Evolutionary conservation across 2,329 filamentous ascomycete genomes (phyloP).

Genomic region (Colletotrichum nymphaeae): DNA sequence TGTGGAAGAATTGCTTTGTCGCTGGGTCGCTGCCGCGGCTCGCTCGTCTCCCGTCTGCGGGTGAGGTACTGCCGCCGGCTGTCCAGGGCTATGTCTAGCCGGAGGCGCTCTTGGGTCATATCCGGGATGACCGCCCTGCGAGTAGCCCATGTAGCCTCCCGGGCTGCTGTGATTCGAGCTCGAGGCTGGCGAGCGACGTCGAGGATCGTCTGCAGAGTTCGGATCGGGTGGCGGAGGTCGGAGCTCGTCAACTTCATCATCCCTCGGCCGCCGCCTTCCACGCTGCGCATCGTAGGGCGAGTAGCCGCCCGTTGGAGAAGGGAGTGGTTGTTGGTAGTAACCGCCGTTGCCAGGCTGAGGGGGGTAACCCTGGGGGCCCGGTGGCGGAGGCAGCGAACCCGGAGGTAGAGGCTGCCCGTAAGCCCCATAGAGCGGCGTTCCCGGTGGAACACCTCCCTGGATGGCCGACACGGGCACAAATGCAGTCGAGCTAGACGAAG

Average conservation of each 20-base stretch:
- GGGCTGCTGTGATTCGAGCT: slow-evolving; percentile 61
- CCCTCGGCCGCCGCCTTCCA: slow-evolving; percentile 49
- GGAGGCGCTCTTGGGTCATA: slow-evolving; percentile 37
- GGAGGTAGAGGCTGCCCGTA: slow-evolving; percentile 65
- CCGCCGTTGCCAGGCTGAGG: slow-evolving; percentile 38
- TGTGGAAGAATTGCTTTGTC: slow-evolving; percentile 47
- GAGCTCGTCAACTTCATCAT: slow-evolving; percentile 55
- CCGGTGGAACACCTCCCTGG: slow-evolving; percentile 67
- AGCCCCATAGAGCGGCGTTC: slow-evolving; percentile 66
- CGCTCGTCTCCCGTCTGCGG: slow-evolving; percentile 46
- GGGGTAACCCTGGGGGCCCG: slow-evolving; percentile 27
- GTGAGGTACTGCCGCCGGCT: slow-evolving; percentile 49
- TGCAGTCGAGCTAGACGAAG: slow-evolving; percentile 65
- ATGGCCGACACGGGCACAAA: slow-evolving; percentile 70
- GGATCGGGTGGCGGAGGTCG: slow-evolving; percentile 57
- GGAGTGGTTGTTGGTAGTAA: slow-evolving; percentile 54
- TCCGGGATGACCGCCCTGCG: slow-evolving; percentile 8
- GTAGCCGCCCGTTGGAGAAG: slow-evolving; percentile 57
- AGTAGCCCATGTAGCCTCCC: slow-evolving; percentile 42
- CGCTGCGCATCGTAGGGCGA: slow-evolving; percentile 51
- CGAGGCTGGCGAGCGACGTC: slow-evolving; percentile 63
- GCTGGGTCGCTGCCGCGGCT: slow-evolving; percentile 51
- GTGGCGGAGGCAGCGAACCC: slow-evolving; percentile 29
- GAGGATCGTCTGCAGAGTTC: slow-evolving; percentile 58
- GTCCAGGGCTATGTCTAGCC: slow-evolving; percentile 50